Evolutionary conservation across 495 filamentous ascomycete species (phyloP).

Genomic region (Aspergillus funiculosus): DNA sequence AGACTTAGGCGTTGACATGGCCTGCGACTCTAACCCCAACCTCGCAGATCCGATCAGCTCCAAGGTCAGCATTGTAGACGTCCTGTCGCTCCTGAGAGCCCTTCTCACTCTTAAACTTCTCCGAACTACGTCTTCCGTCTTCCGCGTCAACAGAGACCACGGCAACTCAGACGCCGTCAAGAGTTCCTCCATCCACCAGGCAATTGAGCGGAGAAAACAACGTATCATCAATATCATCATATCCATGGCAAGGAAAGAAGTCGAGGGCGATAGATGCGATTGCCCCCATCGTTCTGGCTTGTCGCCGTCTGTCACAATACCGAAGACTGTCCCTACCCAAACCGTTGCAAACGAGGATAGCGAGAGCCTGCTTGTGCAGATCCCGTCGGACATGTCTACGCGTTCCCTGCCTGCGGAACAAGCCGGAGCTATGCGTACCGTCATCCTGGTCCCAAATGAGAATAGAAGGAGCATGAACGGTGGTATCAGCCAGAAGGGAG

Average conservation of each 20-base stretch:
- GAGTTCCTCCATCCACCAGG: background rate
- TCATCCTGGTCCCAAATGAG: too few relatives aligned
- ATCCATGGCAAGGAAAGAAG: constrained; percentile 6
- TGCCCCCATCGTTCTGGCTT: too few relatives aligned
- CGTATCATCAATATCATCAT: constrained; percentile 15
- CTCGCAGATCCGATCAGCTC: background rate
- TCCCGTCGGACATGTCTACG: too few relatives aligned
- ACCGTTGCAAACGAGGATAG: too few relatives aligned
- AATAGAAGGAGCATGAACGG: background rate
- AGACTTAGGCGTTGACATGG: background rate
- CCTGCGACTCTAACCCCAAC: background rate
- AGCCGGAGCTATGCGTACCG: too few relatives aligned
- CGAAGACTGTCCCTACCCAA: too few relatives aligned
- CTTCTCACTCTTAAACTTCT: constrained; percentile 12
- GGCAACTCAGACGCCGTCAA: constrained; percentile 1
- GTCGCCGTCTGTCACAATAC: too few relatives aligned
- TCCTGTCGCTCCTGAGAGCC: constrained; percentile 4
- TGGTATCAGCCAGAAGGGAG: background rate
- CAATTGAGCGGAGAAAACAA: constrained; percentile 16
- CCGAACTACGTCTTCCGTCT: constrained; percentile 5
- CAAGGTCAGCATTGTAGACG: background rate
- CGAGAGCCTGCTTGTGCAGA: too few relatives aligned
- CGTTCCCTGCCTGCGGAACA: background rate
- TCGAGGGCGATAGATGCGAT: too few relatives aligned
- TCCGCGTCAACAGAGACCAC: background rate